Conservation (phyloP, 176 grass and related monocot genomes). For the Poa pratensis region DNA sequence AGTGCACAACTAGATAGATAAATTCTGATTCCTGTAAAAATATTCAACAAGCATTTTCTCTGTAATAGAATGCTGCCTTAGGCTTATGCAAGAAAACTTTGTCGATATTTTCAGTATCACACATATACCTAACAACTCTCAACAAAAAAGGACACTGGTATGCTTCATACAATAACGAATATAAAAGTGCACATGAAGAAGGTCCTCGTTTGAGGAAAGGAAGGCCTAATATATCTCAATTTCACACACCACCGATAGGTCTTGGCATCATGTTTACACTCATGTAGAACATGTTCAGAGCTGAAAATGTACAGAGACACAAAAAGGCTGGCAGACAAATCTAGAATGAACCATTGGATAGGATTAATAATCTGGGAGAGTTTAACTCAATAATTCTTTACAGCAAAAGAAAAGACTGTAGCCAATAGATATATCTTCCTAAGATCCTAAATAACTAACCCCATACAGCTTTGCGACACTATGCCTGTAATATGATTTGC, state of each 20-base stretch:
- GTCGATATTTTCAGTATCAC: neutral
- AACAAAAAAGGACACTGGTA: neutral
- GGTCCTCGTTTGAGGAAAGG: neutral
- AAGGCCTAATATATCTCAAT: constrained; percentile 9
- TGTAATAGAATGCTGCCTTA: constrained; percentile 10
- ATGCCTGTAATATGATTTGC: neutral
- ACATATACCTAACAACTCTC: neutral
- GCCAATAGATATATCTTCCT: neutral
- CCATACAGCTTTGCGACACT: neutral
- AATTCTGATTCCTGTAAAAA: constrained; percentile 31
- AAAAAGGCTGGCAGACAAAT: constrained; percentile 12
- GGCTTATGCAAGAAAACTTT: neutral
- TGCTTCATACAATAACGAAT: neutral
- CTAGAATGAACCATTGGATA: neutral
- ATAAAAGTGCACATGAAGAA: neutral
- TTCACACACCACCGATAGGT: neutral
- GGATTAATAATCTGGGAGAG: neutral
- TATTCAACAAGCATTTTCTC: constrained; percentile 2
- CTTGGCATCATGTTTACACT: neutral
- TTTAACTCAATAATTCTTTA: neutral
- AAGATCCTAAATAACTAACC: constrained; percentile 7
- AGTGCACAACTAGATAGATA: constrained; percentile 31
- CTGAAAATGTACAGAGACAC: neutral
- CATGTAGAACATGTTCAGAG: neutral
- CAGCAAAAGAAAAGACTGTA: constrained; percentile 33